A percentile compares a stretch with the other conserved stretches of the same genome.
Evolutionary conservation across 306 rosid species (phyloP).

Genomic region (Ceratonia siliqua): DNA sequence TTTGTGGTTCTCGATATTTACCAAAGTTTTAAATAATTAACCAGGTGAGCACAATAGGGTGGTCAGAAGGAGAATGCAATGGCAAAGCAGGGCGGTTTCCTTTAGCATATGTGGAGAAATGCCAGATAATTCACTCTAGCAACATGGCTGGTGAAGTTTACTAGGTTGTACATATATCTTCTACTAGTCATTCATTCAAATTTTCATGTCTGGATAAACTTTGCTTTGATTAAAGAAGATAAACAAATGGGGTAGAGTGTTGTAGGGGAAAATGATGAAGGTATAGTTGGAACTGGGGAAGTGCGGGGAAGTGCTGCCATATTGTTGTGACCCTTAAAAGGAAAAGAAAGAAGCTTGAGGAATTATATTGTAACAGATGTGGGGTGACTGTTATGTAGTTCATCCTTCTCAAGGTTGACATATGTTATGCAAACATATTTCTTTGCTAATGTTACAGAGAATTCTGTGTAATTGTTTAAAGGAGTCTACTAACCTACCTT

Average conservation of each 20-base stretch:
- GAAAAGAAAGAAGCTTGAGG: constrained; percentile 14
- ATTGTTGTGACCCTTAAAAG: constrained; percentile 1
- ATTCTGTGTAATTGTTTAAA: too few species aligned
- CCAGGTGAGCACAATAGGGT: constrained; percentile 80
- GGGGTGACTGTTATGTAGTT: too few species aligned
- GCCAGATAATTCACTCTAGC: constrained; percentile 71
- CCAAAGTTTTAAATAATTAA: constrained; percentile 21
- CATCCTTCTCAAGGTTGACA: too few species aligned
- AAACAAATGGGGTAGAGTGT: constrained; percentile 7
- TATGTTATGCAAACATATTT: too few species aligned
- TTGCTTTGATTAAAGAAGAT: constrained; percentile 9
- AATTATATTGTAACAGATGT: too few species aligned
- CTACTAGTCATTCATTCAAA: constrained; percentile 22
- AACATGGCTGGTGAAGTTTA: constrained; percentile 56
- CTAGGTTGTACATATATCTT: constrained; percentile 36
- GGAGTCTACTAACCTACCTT: too few species aligned
- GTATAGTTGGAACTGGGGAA: constrained; percentile 10
- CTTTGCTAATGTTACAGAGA: too few species aligned
- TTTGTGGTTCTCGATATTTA: constrained; percentile 12
- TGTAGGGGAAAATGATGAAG: constrained; percentile 1
- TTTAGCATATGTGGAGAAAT: constrained; percentile 79
- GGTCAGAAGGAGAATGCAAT: constrained; percentile 89
- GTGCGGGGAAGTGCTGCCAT: constrained; percentile 21
- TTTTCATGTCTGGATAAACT: constrained; percentile 28
- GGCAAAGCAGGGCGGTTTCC: constrained; percentile 95